A percentile compares a stretch with the other conserved stretches of the same genome.
phyloP scores from a whole-genome alignment of 257 asterid genomes.

The Plectranthus barbatus region DNA sequence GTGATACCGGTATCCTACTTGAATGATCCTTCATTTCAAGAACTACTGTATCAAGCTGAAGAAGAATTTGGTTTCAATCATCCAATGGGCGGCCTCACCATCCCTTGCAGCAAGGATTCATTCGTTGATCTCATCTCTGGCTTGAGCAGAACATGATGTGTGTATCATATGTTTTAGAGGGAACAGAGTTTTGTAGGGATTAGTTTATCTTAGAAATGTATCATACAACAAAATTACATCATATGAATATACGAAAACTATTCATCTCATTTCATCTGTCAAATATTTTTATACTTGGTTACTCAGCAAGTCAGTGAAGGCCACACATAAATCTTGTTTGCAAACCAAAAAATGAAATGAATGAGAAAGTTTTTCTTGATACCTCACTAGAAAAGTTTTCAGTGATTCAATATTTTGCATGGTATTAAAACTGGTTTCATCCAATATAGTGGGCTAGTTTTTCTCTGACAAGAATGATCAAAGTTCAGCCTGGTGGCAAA shows the following conservation, averaged over 20 bases:
- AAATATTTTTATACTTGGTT: not conserved
- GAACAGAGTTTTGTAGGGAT: not conserved
- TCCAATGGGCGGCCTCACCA: slow-evolving; percentile 32
- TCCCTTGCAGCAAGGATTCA: slow-evolving; percentile 23
- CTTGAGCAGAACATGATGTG: slow-evolving; percentile 10
- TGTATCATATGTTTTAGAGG: not conserved
- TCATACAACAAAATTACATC: not conserved
- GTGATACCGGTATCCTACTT: not conserved
- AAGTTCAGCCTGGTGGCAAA: not conserved
- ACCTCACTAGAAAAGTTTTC: no score
- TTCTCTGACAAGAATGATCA: not conserved
- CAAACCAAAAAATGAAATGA: not conserved
- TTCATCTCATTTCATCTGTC: not conserved
- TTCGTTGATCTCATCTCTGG: slow-evolving; percentile 12
- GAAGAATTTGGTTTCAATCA: slow-evolving; percentile 30
- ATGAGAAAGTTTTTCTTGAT: not conserved
- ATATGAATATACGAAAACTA: not conserved
- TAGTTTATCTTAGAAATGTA: not conserved
- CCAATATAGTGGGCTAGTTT: not conserved
- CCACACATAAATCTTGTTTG: not conserved
- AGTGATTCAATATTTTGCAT: not conserved
- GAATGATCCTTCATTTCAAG: slow-evolving; percentile 17
- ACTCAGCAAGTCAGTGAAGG: no score
- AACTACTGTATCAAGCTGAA: slow-evolving; percentile 13
- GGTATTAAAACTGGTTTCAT: not conserved